These are phyloP conservation scores for Neofusicoccum umdonicola DNA, from an alignment of 2,329 filamentous ascomycete species.

Conservation along the genomic window DNA sequence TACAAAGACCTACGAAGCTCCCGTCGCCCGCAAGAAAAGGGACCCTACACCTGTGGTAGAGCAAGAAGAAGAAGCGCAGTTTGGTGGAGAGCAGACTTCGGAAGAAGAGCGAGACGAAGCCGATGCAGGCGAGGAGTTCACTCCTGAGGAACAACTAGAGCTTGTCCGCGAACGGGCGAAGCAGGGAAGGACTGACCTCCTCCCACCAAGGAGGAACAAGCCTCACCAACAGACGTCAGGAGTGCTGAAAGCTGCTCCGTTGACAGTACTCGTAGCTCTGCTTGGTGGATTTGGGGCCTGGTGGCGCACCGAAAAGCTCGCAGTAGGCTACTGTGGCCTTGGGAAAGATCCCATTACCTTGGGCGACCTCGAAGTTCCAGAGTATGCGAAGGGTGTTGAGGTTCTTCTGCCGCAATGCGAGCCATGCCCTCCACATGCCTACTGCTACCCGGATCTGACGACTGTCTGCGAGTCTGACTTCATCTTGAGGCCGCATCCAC, in stretches of 20 bases:
- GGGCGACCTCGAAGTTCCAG: constrained; percentile 64
- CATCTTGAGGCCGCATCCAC: constrained; percentile 77
- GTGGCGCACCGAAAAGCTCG: constrained; percentile 94
- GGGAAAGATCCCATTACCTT: constrained; percentile 60
- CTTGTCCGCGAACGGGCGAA: constrained; percentile 67
- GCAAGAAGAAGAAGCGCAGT: neutral
- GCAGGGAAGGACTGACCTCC: constrained; percentile 53
- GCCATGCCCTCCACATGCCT: constrained; percentile 84
- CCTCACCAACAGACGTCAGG: constrained; percentile 45
- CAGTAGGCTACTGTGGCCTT: constrained; percentile 90
- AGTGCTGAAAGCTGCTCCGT: constrained; percentile 63
- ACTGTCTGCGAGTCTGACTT: constrained; percentile 85
- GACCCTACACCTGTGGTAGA: neutral
- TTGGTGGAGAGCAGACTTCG: constrained; percentile 3
- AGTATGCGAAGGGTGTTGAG: constrained; percentile 56
- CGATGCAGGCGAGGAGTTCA: constrained; percentile 86
- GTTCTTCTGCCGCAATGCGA: constrained; percentile 79
- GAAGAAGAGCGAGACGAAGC: constrained; percentile 35
- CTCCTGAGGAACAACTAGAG: constrained; percentile 78
- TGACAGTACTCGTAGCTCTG: constrained; percentile 68
- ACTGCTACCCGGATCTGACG: constrained; percentile 75
- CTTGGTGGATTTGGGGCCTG: constrained; percentile 72
- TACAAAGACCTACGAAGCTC: neutral
- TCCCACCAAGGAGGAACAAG: constrained; percentile 36
- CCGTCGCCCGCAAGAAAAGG: neutral